phyloP scores from a whole-genome alignment of 2,329 filamentous ascomycete genomes.

The Hypoxylon sp. region DNA sequence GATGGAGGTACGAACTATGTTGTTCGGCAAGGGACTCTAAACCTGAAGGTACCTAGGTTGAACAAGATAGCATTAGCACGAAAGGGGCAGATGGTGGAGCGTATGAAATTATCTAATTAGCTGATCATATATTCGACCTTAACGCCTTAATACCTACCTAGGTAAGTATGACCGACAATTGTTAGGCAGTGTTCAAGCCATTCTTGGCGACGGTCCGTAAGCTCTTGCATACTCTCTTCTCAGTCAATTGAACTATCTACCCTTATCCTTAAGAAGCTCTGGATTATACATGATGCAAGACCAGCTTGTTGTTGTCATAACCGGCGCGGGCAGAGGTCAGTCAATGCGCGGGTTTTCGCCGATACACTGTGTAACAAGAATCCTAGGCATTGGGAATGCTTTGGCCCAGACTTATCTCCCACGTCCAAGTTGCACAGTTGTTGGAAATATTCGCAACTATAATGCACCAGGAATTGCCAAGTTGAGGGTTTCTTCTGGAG shows the following conservation, averaged over 20 bases:
- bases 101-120: neutral
- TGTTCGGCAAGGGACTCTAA: too few species aligned
- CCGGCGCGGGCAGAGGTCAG: constrained; percentile 27
- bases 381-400: constrained; percentile 53
- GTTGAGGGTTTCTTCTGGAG: constrained; percentile 45
- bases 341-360: neutral
- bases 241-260: neutral
- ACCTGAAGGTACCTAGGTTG: neutral
- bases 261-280: neutral
- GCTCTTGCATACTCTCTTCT: neutral
- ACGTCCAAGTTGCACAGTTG: constrained; percentile 54
- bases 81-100: neutral
- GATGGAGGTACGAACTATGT: too few species aligned
- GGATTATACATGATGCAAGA: neutral
- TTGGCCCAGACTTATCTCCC: constrained; percentile 51
- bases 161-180: neutral
- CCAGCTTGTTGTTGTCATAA: constrained; percentile 15
- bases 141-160: neutral
- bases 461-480: constrained; percentile 40
- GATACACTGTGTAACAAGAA: neutral
- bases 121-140: neutral
- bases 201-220: neutral
- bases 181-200: neutral
- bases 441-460: constrained; percentile 55
- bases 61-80: neutral